Evolutionary conservation across 2,329 filamentous ascomycete species (phyloP), one percentile per base, ranked within the genome.

Genomic region (Thyridium curvatum): DNA sequence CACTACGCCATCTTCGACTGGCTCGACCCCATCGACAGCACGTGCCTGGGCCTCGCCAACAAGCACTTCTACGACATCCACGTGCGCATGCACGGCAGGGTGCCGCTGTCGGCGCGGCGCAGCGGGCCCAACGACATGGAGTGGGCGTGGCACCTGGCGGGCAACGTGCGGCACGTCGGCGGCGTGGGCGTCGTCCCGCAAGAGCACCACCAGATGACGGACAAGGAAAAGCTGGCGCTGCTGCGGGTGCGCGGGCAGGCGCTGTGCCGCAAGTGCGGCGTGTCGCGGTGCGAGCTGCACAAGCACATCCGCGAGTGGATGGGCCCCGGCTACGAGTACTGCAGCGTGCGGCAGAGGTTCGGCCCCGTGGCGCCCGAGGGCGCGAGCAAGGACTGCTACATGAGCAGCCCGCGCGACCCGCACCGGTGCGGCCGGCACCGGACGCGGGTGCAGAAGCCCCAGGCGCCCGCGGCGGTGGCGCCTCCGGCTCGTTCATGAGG

Each of bases 21-120:
- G 46, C 70, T 82, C 41, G 78, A 82, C 58, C 74, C 74, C 35
- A 79, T 82, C 45, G 78, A 82, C 58, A 74, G 76, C 51, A 74
- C 72, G 30, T 81, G 77, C 52, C 62, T 82, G 30, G 78, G 75
- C 12, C 66, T 82, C 38, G 71, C 76, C 30, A 76, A 69, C 61
- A 66, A 65, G 32, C 66, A 72, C 52, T 69, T 79, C 46, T 82
- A 82, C 55, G 59, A 64, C 28, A 74, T 82, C 49, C 75, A 79
- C 56, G 65, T 68, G 18, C 68, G 67, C 39, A 65, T 78, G 57
- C 69, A 78, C 54, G 74, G 72, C 38, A 62, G 56, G 8, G 70
- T 82, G n/a, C 63, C 74, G 9, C 67, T 82, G 13, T 71, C 70
- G 14, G 68, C 69, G 34, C 69, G 77, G 12, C 77, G 79, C 34